Base-by-base conservation (phyloP, 169 alveolate species). In the Cryptosporidium bovis region DNA sequence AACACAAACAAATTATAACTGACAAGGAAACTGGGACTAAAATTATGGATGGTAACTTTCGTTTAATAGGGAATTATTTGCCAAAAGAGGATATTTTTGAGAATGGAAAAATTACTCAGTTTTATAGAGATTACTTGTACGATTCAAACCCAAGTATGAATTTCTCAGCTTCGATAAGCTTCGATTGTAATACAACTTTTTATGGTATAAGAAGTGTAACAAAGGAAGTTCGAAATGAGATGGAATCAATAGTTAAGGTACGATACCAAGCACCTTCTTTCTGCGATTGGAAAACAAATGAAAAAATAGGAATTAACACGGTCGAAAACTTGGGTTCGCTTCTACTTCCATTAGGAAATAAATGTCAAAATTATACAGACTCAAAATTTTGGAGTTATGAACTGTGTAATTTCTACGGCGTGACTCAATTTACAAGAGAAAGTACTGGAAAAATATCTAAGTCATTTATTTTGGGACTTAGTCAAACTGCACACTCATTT, bases 311-410 rank as follows among this genome's bases (percentile, higher is more conserved):
- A n/a, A 53, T n/a, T 53, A 13, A 16, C 20, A n/a, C 64, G 8
- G 29, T 53, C 6, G 56, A 40, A 34, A 69, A 69, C 40, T 31
- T 69, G 31, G 56, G 56, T 27, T 69, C 83, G 24, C 50, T 69
- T 27, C 18, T 77, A 2, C 71, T 77, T 24, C 87, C 87, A 16
- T 24, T 77, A 34, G 77, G 56, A 62, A 62, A 62, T 1, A 56
- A 40, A 40, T 77, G 87, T 46, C 87, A 77, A 24, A 77, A 77
- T 40, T 77, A 48, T 60, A 77, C 87, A 6, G 87, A 77, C 36
- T 77, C 77, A 0, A 33, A 40, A 15, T 62, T 77, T 60, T 77
- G 69, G 71, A 77, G 40, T 33, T 77, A 58, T 31, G 87, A 77
- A 12, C 16, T 77, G 6, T 77, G 87, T 36, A 77, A 77, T 46